Percentiles rank a stretch among this genome's conserved stretches.
Evolutionary conservation across 352 stramenopile genomes (phyloP).

Genomic region (Globisporangium irregulare): DNA sequence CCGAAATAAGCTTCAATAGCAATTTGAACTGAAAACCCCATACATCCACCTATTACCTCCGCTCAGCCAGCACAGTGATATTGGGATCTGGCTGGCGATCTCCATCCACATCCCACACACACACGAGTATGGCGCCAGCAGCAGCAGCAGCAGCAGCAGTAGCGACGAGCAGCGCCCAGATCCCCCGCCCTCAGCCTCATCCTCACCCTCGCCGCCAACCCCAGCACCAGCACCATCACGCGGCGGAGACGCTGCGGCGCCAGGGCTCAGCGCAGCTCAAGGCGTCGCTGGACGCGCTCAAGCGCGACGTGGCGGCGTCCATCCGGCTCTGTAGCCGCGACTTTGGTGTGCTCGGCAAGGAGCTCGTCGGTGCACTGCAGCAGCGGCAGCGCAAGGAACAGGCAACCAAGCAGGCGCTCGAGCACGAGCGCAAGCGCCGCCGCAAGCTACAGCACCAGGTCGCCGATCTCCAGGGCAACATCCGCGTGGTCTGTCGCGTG

Average conservation of each 20-base stretch:
- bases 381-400: constrained; percentile 33
- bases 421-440: constrained; percentile 48
- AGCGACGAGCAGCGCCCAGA: neutral
- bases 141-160: neutral
- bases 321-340: constrained; percentile 70
- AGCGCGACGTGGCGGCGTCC: constrained; percentile 62
- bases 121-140: neutral
- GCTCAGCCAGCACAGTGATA: neutral
- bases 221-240: neutral
- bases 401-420: constrained; percentile 31
- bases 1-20: constrained; percentile 3
- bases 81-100: neutral
- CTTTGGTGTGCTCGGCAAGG: constrained; percentile 60
- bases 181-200: no score
- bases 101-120: neutral
- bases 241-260: constrained; percentile 15
- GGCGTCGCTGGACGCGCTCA: constrained; percentile 39
- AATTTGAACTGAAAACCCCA: neutral
- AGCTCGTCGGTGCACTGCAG: constrained; percentile 52
- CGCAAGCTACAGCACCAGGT: constrained; percentile 44
- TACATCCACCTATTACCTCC: neutral
- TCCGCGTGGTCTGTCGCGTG: constrained; percentile 83
- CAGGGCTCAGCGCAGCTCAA: constrained; percentile 35
- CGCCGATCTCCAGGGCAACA: constrained; percentile 46
- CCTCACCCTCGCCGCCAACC: neutral